These are phyloP conservation scores for Lachnellula subtilissima DNA, from an alignment of 2,329 filamentous ascomycete species.

Conservation along the genomic window DNA sequence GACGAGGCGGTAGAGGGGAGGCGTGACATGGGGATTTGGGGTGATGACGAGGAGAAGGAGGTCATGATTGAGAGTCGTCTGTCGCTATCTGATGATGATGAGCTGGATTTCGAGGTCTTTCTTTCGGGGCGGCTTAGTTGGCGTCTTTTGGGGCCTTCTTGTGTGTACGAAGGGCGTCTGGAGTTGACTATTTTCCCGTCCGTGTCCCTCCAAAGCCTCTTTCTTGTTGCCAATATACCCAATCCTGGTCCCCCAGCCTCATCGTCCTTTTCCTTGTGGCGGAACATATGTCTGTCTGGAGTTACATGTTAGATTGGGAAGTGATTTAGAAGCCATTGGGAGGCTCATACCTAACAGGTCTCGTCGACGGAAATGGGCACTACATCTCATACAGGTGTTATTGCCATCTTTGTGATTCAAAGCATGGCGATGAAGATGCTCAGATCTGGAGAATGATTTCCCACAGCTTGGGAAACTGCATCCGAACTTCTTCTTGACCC, in stretches of 20 bases:
- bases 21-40: conserved; percentile 19
- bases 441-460: conserved; percentile 45
- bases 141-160: conserved; percentile 24
- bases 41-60: conserved; percentile 8
- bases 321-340: neutral
- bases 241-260: conserved; percentile 44
- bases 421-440: conserved; percentile 48
- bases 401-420: conserved; percentile 45
- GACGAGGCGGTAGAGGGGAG: conserved; percentile 18
- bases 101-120: conserved; percentile 11
- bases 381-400: conserved; percentile 49
- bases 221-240: conserved; percentile 43
- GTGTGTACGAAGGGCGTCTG: conserved; percentile 30
- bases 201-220: conserved; percentile 45
- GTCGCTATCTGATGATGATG: conserved; percentile 1
- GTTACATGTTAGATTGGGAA: conserved; percentile 3
- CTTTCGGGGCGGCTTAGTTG: conserved; percentile 18
- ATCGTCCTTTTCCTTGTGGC: conserved; percentile 44
- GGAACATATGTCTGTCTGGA: conserved; percentile 47
- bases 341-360: conserved; percentile 45
- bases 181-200: conserved; percentile 44
- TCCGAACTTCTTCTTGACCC: conserved; percentile 33
- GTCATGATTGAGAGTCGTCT: conserved; percentile 1
- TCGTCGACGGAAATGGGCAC: conserved; percentile 50
- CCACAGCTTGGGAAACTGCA: conserved; percentile 39